Evolutionary conservation across 2,329 filamentous ascomycete genomes (phyloP).

Genomic region (Emmonsia crescens): DNA sequence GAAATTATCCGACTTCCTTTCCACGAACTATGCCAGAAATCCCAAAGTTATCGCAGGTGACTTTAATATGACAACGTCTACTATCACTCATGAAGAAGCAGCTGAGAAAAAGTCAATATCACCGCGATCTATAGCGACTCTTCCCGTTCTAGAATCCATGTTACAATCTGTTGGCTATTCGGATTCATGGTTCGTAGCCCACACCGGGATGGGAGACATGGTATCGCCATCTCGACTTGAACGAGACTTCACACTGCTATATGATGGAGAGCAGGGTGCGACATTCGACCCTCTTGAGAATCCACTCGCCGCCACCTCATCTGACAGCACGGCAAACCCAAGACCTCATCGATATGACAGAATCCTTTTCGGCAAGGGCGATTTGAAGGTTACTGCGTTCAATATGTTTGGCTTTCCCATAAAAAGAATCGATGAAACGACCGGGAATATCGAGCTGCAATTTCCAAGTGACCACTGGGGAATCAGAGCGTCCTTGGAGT

Average conservation of each 20-base stretch:
- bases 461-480: constrained; percentile 27
- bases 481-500: constrained; percentile 8
- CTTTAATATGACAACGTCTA: constrained; percentile 54
- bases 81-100: constrained; percentile 44
- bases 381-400: constrained; percentile 38
- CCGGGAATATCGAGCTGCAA: constrained; percentile 6
- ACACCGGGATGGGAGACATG: constrained; percentile 35
- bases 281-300: constrained; percentile 54
- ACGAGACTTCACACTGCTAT: constrained; percentile 24
- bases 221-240: constrained; percentile 22
- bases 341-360: constrained; percentile 57
- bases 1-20: constrained; percentile 39
- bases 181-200: constrained; percentile 43
- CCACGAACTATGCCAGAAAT: constrained; percentile 29
- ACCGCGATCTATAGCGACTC: constrained; percentile 32
- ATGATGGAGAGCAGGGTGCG: constrained; percentile 52
- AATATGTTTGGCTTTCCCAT: constrained; percentile 47
- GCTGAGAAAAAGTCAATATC: constrained; percentile 46
- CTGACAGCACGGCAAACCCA: constrained; percentile 38
- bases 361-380: constrained; percentile 42
- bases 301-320: constrained; percentile 42
- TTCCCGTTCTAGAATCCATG: constrained; percentile 39
- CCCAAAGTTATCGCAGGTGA: constrained; percentile 52
- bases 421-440: constrained; percentile 11
- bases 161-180: constrained; percentile 39